phyloP scores from a whole-genome alignment of 2,329 filamentous ascomycete species.

The Sporothrix dimorphospora region DNA sequence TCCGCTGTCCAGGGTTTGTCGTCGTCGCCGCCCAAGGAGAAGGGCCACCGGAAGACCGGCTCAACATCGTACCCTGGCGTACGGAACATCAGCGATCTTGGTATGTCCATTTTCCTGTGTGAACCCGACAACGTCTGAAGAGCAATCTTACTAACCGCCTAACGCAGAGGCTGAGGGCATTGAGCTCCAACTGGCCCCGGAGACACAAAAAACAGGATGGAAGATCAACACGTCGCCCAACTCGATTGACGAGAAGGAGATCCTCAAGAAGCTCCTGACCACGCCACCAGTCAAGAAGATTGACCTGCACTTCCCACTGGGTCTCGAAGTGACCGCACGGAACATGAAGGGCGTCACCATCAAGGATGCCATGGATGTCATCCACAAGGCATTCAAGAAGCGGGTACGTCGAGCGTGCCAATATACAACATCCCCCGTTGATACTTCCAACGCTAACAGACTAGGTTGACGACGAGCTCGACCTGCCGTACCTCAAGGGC shows the following conservation, averaged over 20 bases:
- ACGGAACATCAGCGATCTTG: constrained; percentile 81
- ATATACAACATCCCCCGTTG: not conserved
- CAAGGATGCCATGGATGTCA: constrained; percentile 94
- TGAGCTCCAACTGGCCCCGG: constrained; percentile 72
- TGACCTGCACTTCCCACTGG: constrained; percentile 87
- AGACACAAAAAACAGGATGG: constrained; percentile 90
- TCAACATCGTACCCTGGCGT: constrained; percentile 70
- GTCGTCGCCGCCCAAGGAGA: constrained; percentile 68
- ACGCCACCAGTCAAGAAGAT: constrained; percentile 89
- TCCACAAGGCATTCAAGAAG: constrained; percentile 97
- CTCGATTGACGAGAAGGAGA: constrained; percentile 78
- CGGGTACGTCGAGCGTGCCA: constrained; percentile 63
- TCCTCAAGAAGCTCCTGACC: constrained; percentile 79
- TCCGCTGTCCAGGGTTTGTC: constrained; percentile 83
- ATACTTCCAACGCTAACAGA: not conserved
- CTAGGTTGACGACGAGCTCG: constrained; percentile 89
- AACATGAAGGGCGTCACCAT: constrained; percentile 95
- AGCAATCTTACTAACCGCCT: not conserved
- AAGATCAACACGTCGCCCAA: constrained; percentile 88
- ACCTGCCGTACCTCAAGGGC: constrained; percentile 82
- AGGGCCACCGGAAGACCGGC: constrained; percentile 52
- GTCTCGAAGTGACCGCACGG: constrained; percentile 83
- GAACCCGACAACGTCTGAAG: not conserved
- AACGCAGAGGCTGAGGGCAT: constrained; percentile 70
- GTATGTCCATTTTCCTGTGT: constrained; percentile 62